Base-by-base conservation (phyloP, 1,139 yeast genomes). In the Pichia sp. region DNA sequence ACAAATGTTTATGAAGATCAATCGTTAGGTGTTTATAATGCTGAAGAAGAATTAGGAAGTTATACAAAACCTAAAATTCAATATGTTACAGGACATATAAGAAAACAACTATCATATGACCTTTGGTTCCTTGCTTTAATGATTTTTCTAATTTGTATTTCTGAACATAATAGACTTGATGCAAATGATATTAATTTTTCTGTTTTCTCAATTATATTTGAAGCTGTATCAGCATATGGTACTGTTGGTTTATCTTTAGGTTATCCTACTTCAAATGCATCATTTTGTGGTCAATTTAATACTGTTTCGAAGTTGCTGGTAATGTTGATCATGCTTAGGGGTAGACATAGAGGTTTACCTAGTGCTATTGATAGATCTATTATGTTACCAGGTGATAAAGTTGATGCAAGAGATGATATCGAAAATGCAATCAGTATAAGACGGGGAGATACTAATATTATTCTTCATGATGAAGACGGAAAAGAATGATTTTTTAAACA, bases 1-100 rank as follows among this genome's bases (percentile, higher is more conserved):
- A 92, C 98, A 24, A 92, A 92, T 62, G 99, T 92, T 40, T 92
- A 92, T 65, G 99, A 92, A 61, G 98, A 92, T 60, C 97, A 89
- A 61, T 85, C 96, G 0, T 68, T 92, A 50, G 98, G 98, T 12
- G 77, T 90, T 12, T 90, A 87, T 60, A 60, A 58, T 16, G 59
- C 58, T 26, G 67, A 60, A 6, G 51, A 56, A 7, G 74, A 70
- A 30, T 61, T 59, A 4, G 41, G 34, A 5, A 16, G 22, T 26
- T 30, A 56, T 8, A 51, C 53, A 26, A 49, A 51, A 6, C 54
- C 49, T 30, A 43, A 51, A 29, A 55, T 46, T 49, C 76, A 63
- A 46, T 87, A 82, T 58, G 78, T 90, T 48, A 90, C 95, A 1
- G 78, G 90, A 16, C 98, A 94, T 70, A 76, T 92, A 65, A 75